phyloP scores from a whole-genome alignment of 495 filamentous ascomycete species.

The Penicillium tannophilum region DNA sequence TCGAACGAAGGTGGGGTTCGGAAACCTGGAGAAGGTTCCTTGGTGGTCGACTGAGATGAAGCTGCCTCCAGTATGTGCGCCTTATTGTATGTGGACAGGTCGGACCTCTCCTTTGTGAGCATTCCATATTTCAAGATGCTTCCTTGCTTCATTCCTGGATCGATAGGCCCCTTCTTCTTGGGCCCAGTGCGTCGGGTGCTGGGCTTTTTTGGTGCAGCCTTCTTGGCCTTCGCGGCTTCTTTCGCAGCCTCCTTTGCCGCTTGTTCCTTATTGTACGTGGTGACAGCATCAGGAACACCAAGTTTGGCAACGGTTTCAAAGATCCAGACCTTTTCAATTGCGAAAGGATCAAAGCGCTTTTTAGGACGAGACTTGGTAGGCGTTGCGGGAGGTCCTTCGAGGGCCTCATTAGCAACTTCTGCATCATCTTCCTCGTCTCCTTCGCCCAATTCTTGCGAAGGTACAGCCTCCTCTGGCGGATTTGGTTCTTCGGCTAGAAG shows the following conservation, averaged over 20 bases:
- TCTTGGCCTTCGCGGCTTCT: conserved; percentile 21
- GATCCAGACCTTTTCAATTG: conserved; percentile 72
- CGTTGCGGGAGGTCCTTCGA: conserved; percentile 24
- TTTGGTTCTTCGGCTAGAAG: conserved; percentile 68
- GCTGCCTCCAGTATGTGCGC: conserved; percentile 38
- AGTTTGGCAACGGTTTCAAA: conserved; percentile 69
- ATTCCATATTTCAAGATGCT: conserved; percentile 51
- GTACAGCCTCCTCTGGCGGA: conserved; percentile 38
- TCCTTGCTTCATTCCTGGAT: conserved; percentile 47
- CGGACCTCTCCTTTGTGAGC: conserved; percentile 43
- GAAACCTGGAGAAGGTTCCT: conserved; percentile 14
- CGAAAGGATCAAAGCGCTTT: conserved; percentile 66
- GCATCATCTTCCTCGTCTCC: conserved; percentile 51
- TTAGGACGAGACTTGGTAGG: conserved; percentile 48
- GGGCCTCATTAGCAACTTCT: conserved; percentile 33
- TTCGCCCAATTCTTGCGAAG: conserved; percentile 37
- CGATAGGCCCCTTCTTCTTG: conserved; percentile 46
- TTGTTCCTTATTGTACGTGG: conserved; percentile 73
- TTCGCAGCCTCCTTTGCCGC: conserved; percentile 27
- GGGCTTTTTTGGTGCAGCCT: conserved; percentile 31
- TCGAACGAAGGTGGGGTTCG: conserved; percentile 10
- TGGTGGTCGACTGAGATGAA: conserved; percentile 14
- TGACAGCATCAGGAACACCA: conserved; percentile 70
- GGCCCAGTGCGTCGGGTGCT: conserved; percentile 34
- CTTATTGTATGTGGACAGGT: conserved; percentile 36